These are phyloP conservation scores for Monilinia laxa DNA, from an alignment of 2,329 filamentous ascomycete genomes.

Conservation along the genomic window DNA sequence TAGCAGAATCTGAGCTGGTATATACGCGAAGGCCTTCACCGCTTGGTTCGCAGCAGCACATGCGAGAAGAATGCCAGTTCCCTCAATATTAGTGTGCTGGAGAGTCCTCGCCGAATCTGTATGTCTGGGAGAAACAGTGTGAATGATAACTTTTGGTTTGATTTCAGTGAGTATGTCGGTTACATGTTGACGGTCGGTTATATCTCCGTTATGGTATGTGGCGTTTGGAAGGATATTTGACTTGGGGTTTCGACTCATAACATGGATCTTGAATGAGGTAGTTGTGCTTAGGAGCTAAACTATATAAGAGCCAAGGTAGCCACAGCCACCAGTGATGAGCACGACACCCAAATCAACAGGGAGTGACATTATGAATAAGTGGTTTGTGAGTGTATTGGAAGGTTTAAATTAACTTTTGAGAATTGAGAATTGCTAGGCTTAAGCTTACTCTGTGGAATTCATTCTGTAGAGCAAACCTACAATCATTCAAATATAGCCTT, in stretches of 20 bases:
- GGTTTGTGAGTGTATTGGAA: background rate
- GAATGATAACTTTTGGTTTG: slow-evolving; percentile 20
- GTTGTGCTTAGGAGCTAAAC: background rate
- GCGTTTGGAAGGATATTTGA: background rate
- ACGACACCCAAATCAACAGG: background rate
- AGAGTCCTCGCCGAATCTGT: slow-evolving; percentile 32
- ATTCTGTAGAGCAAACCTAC: too few species aligned
- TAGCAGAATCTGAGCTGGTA: slow-evolving; percentile 33
- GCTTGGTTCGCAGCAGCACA: slow-evolving; percentile 29
- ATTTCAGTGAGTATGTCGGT: background rate
- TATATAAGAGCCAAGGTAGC: background rate
- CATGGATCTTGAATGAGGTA: background rate
- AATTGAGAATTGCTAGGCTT: background rate
- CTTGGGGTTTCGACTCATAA: background rate
- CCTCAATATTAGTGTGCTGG: slow-evolving; percentile 39
- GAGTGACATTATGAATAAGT: background rate
- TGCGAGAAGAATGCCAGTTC: slow-evolving; percentile 38
- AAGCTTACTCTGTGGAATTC: background rate
- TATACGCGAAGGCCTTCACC: slow-evolving; percentile 41
- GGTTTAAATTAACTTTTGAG: background rate
- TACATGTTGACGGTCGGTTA: background rate
- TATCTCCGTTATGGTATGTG: background rate
- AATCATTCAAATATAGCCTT: too few species aligned
- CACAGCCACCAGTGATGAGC: background rate
- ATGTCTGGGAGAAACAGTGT: slow-evolving; percentile 39